Evolutionary conservation across 257 asterid species (phyloP).

Genomic region (Eustoma russellianum): DNA sequence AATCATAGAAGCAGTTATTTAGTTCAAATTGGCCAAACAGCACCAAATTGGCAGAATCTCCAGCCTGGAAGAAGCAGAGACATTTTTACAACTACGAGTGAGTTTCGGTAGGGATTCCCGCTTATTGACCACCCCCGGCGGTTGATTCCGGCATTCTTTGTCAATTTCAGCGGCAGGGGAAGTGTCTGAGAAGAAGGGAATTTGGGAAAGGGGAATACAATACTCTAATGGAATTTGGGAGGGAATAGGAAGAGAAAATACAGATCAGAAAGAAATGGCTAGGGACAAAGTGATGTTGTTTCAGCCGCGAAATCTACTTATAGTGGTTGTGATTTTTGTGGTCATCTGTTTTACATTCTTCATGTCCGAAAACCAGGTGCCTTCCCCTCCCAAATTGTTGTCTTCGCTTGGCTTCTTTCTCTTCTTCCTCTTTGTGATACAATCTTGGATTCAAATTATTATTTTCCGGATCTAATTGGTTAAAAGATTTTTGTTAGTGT

Average conservation of each 20-base stretch:
- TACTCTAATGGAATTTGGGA: constrained; percentile 13
- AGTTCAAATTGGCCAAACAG: too few species aligned
- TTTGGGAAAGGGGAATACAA: too few species aligned
- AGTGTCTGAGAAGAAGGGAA: too few species aligned
- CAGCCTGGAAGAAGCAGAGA: too few species aligned
- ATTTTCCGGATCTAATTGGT: not conserved
- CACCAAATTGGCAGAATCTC: too few species aligned
- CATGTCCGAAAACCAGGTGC: constrained; percentile 40
- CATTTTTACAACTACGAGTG: too few species aligned
- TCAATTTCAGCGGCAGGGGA: too few species aligned
- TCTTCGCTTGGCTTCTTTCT: not conserved
- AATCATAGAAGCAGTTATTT: too few species aligned
- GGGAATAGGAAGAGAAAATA: not conserved
- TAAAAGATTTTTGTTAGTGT: too few species aligned
- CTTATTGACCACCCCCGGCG: too few species aligned
- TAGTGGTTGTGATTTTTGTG: constrained; percentile 38
- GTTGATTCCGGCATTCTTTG: too few species aligned
- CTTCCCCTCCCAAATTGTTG: not conserved
- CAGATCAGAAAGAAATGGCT: constrained; percentile 32
- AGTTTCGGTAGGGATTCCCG: too few species aligned
- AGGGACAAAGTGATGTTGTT: constrained; percentile 60
- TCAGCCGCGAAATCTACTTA: constrained; percentile 56
- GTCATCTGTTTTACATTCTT: constrained; percentile 48
- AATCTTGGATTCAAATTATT: not conserved
- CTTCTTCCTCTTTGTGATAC: not conserved